Base-by-base conservation (phyloP, 768 basidiomycete species). In the Lactarius sanguifluus region DNA sequence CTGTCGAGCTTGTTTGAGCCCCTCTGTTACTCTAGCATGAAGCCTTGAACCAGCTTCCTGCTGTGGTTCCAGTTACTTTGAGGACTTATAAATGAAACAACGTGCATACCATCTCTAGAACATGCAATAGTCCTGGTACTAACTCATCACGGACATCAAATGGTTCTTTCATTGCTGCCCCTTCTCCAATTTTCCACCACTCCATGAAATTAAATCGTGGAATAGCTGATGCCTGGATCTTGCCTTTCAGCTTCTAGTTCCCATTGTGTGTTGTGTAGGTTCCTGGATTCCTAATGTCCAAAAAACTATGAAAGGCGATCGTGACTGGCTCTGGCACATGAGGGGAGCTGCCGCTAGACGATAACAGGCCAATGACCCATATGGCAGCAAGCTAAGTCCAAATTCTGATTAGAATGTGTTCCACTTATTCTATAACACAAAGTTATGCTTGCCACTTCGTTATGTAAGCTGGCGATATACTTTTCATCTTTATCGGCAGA, bases 101-200 rank as follows among this genome's bases (percentile, higher is more conserved):
- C 18, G 16, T 18, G 18, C 43, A 45, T 45, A 45, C 43, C 43
- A 8, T 45, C 18, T n/a, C 43, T 10, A 45, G 7, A 45, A 20
- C 43, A n/a, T n/a, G 43, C 7, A 45, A 20, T 16, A 45, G 18
- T 1, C 6, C 43, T 20, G 1, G 7, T 10, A 45, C 43, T 4
- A 45, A 7, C 43, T 45, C 32, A 20, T 45, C 20, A 18, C 43
- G 1, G 1, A 45, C 20, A n/a, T 45, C 20, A n/a, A 54, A 54
- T 28, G 52, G 52, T 28, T 54, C 52, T 15, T 25, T 54, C 52
- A 54, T 7, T 12, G 5, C 15, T 13, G 1, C 52, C 5, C 25
- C 52, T 54, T 54, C 52, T 54, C 23, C 52, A 25, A 54, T 28
- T 12, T 54, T 54, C 52, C 52, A 54, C 52, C 52, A 54, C 28